Evolutionary conservation across 2,329 filamentous ascomycete species (phyloP).

Genomic region (Corniculantispora saksenae): DNA sequence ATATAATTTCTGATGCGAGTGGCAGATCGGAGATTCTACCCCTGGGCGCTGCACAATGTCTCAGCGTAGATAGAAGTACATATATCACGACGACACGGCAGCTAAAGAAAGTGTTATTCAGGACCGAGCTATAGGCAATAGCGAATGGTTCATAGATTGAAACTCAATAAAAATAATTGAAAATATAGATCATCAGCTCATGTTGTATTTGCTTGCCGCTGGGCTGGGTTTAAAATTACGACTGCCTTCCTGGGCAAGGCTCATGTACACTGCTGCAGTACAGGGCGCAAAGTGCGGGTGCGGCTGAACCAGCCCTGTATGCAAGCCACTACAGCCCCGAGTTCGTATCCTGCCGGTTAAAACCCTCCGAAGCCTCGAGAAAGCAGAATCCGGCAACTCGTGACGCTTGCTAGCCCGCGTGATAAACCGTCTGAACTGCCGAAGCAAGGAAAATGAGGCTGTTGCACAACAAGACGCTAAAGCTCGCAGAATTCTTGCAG

Average conservation of each 20-base stretch:
- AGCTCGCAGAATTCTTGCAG: background rate
- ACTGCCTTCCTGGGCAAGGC: background rate
- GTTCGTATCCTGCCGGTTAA: background rate
- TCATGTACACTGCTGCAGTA: background rate
- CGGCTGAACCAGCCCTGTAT: background rate
- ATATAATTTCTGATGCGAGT: background rate
- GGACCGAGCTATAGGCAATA: no score
- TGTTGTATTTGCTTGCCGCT: background rate
- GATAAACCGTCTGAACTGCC: background rate
- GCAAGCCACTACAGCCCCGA: background rate
- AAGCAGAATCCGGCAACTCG: background rate
- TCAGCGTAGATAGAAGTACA: background rate
- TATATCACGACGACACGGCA: background rate
- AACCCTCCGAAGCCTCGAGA: background rate
- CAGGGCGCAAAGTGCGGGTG: background rate
- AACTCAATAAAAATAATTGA: background rate
- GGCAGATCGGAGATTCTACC: background rate
- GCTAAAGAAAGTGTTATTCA: background rate
- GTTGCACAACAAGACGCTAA: background rate
- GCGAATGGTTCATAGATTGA: background rate
- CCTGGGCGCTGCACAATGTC: background rate
- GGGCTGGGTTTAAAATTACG: background rate
- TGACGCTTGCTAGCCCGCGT: background rate
- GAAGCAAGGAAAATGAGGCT: background rate
- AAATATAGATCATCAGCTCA: background rate